Conservation (phyloP, 306 rosid genomes). For the Luffa aegyptiaca region DNA sequence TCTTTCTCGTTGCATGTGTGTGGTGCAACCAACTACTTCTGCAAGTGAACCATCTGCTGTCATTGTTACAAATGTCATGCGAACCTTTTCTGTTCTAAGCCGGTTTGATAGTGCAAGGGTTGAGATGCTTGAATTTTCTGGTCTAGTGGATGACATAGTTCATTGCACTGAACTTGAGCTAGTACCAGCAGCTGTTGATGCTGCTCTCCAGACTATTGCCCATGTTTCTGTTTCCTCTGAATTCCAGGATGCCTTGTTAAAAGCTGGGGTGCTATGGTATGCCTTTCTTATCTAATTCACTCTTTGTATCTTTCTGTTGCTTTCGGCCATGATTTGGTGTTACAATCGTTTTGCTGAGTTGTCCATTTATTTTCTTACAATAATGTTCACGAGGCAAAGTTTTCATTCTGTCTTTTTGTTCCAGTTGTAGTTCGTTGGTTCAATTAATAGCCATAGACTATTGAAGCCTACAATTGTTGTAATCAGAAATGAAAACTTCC, state of each 20-base stretch:
- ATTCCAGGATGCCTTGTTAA: constrained; percentile 77
- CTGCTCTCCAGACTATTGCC: constrained; percentile 85
- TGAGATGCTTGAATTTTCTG: constrained; percentile 80
- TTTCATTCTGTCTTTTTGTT: neutral
- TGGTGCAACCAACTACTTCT: constrained; percentile 86
- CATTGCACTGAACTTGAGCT: constrained; percentile 96
- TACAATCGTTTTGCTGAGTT: neutral
- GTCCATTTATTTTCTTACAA: neutral
- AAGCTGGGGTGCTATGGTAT: constrained; percentile 91
- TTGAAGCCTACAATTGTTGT: neutral
- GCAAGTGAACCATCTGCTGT: constrained; percentile 88
- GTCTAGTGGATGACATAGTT: constrained; percentile 80
- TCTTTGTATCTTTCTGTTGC: neutral
- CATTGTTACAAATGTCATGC: constrained; percentile 85
- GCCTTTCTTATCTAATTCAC: constrained; percentile 12
- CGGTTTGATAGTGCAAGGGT: constrained; percentile 80
- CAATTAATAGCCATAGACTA: neutral
- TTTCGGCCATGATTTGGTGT: neutral
- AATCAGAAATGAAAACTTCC: neutral
- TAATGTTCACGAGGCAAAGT: neutral
- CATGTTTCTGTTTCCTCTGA: constrained; percentile 80
- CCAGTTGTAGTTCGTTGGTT: neutral
- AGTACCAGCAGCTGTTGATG: constrained; percentile 75
- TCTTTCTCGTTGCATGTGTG: constrained; percentile 95
- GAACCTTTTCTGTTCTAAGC: constrained; percentile 80